These are phyloP conservation scores for Mucor racemosus DNA, from an alignment of 371 early-diverging fungal genomes.

Conservation along the genomic window DNA sequence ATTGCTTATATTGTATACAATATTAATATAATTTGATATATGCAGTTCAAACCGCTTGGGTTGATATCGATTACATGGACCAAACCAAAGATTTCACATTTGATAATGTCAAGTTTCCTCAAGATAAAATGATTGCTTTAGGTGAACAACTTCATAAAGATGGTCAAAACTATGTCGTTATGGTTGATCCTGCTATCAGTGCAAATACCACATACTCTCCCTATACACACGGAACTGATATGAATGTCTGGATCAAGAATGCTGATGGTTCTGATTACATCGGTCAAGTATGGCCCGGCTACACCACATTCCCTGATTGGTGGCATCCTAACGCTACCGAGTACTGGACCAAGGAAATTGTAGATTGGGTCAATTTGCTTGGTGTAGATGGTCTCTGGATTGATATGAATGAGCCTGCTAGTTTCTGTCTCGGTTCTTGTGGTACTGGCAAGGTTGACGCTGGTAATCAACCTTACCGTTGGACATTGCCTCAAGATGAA, in stretches of 20 bases:
- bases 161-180: constrained; percentile 43
- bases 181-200: constrained; percentile 64
- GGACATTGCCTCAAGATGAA: constrained; percentile 32
- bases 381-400: constrained; percentile 70
- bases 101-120: constrained; percentile 54
- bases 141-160: constrained; percentile 18
- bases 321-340: constrained; percentile 53
- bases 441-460: constrained; percentile 33
- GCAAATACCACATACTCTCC: constrained; percentile 41
- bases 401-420: constrained; percentile 72
- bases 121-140: constrained; percentile 26
- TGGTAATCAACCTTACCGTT: constrained; percentile 28
- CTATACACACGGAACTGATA: constrained; percentile 45
- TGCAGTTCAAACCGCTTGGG: neutral
- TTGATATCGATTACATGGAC: constrained; percentile 36
- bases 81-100: constrained; percentile 53
- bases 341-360: constrained; percentile 56
- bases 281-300: constrained; percentile 76
- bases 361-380: constrained; percentile 27
- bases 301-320: constrained; percentile 71
- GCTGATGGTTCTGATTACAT: constrained; percentile 46
- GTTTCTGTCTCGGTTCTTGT: constrained; percentile 47
- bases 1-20: too few species aligned
- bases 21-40: too few species aligned
- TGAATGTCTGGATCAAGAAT: constrained; percentile 58